A percentile compares a stretch with the other conserved stretches of the same genome.
These are phyloP conservation scores for Colletotrichum cereale DNA, from an alignment of 2,329 filamentous ascomycete genomes.

Conservation along the genomic window DNA sequence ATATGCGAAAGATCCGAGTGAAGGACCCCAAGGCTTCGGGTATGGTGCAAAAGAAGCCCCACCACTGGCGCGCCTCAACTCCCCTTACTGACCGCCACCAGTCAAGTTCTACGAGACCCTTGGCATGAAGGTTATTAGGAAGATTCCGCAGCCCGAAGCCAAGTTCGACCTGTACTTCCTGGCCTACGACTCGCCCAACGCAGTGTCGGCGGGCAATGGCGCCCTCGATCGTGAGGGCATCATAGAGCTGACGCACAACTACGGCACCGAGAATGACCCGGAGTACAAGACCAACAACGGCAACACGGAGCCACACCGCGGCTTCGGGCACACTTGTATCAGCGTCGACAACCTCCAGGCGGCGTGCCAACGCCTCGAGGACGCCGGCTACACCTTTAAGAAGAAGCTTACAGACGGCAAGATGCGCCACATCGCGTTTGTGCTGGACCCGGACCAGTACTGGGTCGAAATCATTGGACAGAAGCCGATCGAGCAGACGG, in stretches of 20 bases:
- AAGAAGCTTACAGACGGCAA: conserved; percentile 92
- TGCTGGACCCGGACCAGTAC: conserved; percentile 87
- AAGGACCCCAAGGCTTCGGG: conserved; percentile 90
- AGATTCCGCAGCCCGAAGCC: conserved; percentile 84
- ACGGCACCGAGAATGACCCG: conserved; percentile 89
- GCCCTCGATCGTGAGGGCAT: conserved; percentile 87
- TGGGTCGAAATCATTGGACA: conserved; percentile 88
- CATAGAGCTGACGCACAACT: conserved; percentile 86
- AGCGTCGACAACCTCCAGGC: conserved; percentile 87
- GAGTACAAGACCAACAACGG: conserved; percentile 87
- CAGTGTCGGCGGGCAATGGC: conserved; percentile 79
- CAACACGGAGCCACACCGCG: conserved; percentile 87
- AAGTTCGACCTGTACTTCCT: conserved; percentile 98
- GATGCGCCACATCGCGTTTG: conserved; percentile 92
- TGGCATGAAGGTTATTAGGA: conserved; percentile 86
- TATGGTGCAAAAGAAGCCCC: conserved; percentile 53
- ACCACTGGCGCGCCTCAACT: neutral
- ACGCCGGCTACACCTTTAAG: conserved; percentile 93
- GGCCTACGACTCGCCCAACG: conserved; percentile 83
- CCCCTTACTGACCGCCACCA: conserved; percentile 45
- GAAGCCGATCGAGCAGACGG: conserved; percentile 78
- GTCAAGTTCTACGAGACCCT: conserved; percentile 96
- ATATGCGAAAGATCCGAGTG: conserved; percentile 81
- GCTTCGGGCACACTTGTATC: conserved; percentile 89
- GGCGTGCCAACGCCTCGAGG: conserved; percentile 89